A percentile compares a stretch with the other conserved stretches of the same genome.
Evolutionary conservation across 139 green algal genomes (phyloP).

Genomic region (Coelastrella sp.): DNA sequence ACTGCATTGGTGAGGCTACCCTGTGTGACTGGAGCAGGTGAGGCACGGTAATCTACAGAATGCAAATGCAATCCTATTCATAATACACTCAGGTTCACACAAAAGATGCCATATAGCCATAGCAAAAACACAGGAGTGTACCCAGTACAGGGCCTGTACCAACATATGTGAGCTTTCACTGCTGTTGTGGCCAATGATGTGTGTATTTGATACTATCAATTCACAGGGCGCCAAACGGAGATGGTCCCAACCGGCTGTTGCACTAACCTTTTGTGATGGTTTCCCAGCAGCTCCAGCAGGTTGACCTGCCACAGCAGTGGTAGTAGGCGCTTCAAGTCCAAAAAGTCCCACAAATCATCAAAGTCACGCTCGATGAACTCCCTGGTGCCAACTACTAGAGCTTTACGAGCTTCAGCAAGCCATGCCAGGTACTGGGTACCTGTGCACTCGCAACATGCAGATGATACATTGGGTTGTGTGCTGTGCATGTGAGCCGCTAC

Average conservation of each 20-base stretch:
- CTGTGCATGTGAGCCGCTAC: too few species aligned
- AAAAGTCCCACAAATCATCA: constrained; percentile 59
- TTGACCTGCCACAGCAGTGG: constrained; percentile 75
- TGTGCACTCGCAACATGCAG: constrained; percentile 28
- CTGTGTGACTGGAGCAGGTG: neutral
- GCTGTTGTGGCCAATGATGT: too few species aligned
- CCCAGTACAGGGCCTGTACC: too few species aligned
- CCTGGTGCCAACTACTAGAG: constrained; percentile 68
- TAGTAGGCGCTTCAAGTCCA: constrained; percentile 65
- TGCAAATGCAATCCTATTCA: too few species aligned
- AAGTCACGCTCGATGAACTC: constrained; percentile 89
- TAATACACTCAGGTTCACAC: too few species aligned
- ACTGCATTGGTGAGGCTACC: too few species aligned
- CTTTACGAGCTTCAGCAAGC: constrained; percentile 56
- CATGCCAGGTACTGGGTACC: constrained; percentile 67
- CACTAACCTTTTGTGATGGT: constrained; percentile 65
- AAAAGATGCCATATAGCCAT: too few species aligned
- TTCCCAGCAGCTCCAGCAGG: constrained; percentile 75
- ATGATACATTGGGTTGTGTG: too few species aligned
- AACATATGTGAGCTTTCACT: too few species aligned
- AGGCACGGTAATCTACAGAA: neutral
- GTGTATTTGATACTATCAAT: too few species aligned
- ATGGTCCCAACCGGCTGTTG: neutral
- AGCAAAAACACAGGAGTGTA: too few species aligned
- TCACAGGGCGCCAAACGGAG: too few species aligned